phyloP scores from a whole-genome alignment of 208 protist genomes.

The Acanthamoeba castellanii region DNA sequence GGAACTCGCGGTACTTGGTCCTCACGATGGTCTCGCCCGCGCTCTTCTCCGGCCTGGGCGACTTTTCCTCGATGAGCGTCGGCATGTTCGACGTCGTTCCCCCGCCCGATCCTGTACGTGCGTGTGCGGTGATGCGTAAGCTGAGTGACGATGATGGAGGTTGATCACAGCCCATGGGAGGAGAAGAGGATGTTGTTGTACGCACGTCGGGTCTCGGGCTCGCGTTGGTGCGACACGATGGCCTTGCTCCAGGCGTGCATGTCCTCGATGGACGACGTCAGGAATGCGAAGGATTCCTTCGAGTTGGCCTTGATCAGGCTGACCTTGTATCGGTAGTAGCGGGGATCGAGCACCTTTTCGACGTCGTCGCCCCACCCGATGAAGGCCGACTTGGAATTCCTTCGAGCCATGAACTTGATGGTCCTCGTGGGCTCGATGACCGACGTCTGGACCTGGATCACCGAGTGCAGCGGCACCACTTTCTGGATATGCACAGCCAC shows the following conservation, averaged over 20 bases:
- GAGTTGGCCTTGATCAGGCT: conserved; percentile 63
- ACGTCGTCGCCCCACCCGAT: conserved; percentile 16
- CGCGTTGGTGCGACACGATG: conserved; percentile 49
- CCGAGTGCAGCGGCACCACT: conserved; percentile 61
- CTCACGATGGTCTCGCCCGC: conserved; percentile 6
- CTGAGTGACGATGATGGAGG: too few species aligned
- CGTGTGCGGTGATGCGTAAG: neutral
- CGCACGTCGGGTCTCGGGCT: neutral
- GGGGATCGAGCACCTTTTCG: conserved; percentile 44
- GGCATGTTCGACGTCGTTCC: neutral
- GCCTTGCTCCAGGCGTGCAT: conserved; percentile 27
- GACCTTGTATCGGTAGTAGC: conserved; percentile 63
- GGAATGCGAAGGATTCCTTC: conserved; percentile 39
- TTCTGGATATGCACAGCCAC: neutral
- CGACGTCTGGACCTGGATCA: conserved; percentile 50
- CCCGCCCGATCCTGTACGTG: neutral
- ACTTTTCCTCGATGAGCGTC: neutral
- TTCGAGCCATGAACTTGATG: conserved; percentile 1
- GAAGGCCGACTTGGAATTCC: conserved; percentile 47
- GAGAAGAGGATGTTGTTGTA: too few species aligned
- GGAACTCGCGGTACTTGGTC: conserved; percentile 35
- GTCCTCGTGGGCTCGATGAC: conserved; percentile 12
- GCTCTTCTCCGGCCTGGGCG: neutral
- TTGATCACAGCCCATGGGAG: too few species aligned
- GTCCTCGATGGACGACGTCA: neutral